phyloP scores from a whole-genome alignment of 768 basidiomycete genomes.

The Mycena polygramma region DNA sequence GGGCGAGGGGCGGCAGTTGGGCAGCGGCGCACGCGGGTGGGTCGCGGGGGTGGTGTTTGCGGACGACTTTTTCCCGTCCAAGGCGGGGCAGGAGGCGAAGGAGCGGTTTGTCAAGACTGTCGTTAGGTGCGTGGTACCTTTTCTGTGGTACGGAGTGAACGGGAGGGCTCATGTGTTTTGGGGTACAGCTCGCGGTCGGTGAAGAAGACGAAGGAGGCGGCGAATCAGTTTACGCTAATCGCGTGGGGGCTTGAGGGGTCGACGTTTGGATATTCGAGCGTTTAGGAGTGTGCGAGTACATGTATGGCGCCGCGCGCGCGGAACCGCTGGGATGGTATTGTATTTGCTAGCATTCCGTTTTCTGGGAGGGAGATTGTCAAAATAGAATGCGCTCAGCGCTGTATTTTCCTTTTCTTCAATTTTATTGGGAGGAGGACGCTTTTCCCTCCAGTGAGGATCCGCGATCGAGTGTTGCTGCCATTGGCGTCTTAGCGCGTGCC shows the following conservation, averaged over 20 bases:
- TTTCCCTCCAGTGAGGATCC: neutral
- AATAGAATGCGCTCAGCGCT: conserved; percentile 2
- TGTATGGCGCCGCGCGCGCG: neutral
- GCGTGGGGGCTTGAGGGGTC: conserved; percentile 75
- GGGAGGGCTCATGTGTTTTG: neutral
- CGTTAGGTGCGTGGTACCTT: conserved; percentile 62
- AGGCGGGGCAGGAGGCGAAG: conserved; percentile 82
- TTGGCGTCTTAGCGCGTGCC: neutral
- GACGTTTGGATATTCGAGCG: conserved; percentile 64
- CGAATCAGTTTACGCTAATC: conserved; percentile 75
- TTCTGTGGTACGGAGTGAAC: neutral
- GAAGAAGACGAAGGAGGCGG: conserved; percentile 70
- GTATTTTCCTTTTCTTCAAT: neutral
- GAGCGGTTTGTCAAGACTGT: conserved; percentile 82
- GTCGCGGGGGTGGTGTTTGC: conserved; percentile 78
- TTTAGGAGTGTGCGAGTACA: neutral
- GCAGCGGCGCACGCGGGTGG: conserved; percentile 68
- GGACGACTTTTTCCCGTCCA: conserved; percentile 81
- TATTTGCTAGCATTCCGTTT: neutral
- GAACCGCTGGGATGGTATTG: neutral
- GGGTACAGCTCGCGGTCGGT: conserved; percentile 34
- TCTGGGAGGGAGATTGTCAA: neutral
- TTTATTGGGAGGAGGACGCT: too few species aligned
- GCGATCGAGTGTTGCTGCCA: conserved; percentile 28
- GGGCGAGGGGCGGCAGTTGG: conserved; percentile 45